Percentiles rank a stretch among this genome's conserved stretches.
Evolutionary conservation across 2,329 filamentous ascomycete genomes (phyloP).

Genomic region (Pseudocercospora macadamiae): DNA sequence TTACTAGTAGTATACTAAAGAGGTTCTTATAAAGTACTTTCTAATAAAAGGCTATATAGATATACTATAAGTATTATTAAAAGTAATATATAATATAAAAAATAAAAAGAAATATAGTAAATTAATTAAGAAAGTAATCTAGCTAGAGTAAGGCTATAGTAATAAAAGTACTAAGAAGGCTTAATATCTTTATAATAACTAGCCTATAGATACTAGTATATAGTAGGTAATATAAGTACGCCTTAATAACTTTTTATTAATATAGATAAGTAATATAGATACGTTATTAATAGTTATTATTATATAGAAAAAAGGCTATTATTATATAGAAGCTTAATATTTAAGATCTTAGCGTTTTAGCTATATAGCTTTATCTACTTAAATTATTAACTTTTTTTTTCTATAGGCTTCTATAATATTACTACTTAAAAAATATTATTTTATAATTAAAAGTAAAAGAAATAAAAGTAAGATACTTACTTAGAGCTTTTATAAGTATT

Average conservation of each 20-base stretch:
- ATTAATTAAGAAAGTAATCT: not conserved
- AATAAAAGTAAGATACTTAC: not conserved
- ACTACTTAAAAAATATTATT: not conserved
- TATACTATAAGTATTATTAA: not conserved
- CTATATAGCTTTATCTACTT: not conserved
- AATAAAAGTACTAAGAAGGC: not conserved
- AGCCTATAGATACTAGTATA: not conserved
- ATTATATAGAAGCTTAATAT: too few relatives aligned
- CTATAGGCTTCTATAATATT: not conserved
- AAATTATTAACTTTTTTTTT: not conserved
- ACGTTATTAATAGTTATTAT: not conserved
- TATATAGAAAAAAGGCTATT: not conserved
- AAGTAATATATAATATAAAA: not conserved
- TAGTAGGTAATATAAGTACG: not conserved
- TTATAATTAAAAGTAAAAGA: not conserved
- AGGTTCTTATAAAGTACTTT: not conserved
- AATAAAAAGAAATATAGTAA: not conserved
- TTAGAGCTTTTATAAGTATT: not conserved
- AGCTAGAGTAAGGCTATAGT: not conserved
- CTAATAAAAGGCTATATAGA: not conserved
- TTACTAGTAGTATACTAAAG: not conserved
- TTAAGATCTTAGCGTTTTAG: not conserved
- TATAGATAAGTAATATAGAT: not conserved
- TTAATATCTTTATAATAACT: not conserved
- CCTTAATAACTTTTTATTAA: not conserved